These are phyloP conservation scores for Cladosporium austrohemisphaericum DNA, from an alignment of 2,329 filamentous ascomycete species.

Conservation along the genomic window DNA sequence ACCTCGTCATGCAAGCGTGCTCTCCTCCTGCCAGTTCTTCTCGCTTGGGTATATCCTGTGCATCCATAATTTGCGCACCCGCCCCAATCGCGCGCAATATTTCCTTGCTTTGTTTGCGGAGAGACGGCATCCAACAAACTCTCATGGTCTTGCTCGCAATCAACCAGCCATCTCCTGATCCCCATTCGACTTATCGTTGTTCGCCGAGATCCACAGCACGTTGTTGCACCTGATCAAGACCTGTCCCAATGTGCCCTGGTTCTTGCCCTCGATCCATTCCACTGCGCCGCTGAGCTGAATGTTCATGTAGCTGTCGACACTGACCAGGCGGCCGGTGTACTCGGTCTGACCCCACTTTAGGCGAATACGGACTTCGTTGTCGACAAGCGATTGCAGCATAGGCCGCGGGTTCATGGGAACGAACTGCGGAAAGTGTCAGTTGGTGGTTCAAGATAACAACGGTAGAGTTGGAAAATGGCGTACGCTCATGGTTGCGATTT, in stretches of 20 bases:
- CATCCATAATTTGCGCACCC: too few species aligned
- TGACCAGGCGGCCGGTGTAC: slow-evolving; percentile 90
- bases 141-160: slow-evolving; percentile 16
- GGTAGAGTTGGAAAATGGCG: slow-evolving; percentile 1
- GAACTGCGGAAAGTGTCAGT: slow-evolving; percentile 46
- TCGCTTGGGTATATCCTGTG: not conserved
- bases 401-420: slow-evolving; percentile 95
- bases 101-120: too few species aligned
- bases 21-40: not conserved
- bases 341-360: slow-evolving; percentile 98
- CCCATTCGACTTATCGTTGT: slow-evolving; percentile 23
- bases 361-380: slow-evolving; percentile 84
- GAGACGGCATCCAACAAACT: too few species aligned
- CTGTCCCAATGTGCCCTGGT: slow-evolving; percentile 78
- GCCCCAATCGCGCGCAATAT: too few species aligned
- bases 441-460: not conserved
- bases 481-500: slow-evolving; percentile 24
- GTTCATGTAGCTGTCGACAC: slow-evolving; percentile 98
- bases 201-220: slow-evolving; percentile 4
- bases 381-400: slow-evolving; percentile 91
- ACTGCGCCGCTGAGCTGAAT: slow-evolving; percentile 86
- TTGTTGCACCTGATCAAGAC: slow-evolving; percentile 76
- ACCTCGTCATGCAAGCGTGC: not conserved
- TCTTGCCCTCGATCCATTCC: slow-evolving; percentile 87
- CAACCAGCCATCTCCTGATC: slow-evolving; percentile 41